Evolutionary conservation across 768 basidiomycete genomes (phyloP).

Genomic region (Naganishia antarctica): DNA sequence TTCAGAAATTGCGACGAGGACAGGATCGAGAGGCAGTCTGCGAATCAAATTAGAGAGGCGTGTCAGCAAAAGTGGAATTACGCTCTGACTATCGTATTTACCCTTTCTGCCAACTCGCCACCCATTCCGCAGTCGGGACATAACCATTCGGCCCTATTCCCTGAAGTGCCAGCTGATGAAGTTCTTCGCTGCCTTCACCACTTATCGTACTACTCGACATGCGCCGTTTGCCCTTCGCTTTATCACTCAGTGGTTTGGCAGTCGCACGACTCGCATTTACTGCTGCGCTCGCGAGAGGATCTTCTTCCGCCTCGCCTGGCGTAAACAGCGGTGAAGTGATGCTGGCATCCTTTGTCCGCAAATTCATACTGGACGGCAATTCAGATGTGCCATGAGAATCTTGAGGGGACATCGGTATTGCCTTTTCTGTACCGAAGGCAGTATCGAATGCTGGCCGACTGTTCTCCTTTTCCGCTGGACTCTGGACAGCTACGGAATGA

Average conservation of each 20-base stretch:
- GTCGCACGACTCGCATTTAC: conserved; percentile 27
- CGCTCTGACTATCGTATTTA: conserved; percentile 45
- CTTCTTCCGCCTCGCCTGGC: conserved; percentile 31
- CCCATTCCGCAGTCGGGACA: conserved; percentile 96
- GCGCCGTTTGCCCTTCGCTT: conserved; percentile 71
- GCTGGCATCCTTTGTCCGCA: background rate
- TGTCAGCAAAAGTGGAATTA: background rate
- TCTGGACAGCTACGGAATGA: background rate
- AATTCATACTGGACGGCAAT: background rate
- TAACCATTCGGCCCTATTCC: conserved; percentile 86
- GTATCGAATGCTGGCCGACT: conserved; percentile 11
- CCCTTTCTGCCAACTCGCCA: conserved; percentile 93
- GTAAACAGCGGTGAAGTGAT: conserved; percentile 31
- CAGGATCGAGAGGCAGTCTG: conserved; percentile 80
- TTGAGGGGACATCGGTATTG: conserved; percentile 2
- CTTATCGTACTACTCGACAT: conserved; percentile 30
- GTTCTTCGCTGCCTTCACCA: conserved; percentile 42
- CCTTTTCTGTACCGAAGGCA: conserved; percentile 19
- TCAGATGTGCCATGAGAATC: conserved; percentile 11
- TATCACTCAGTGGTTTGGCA: conserved; percentile 64
- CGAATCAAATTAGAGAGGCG: background rate
- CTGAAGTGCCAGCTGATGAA: conserved; percentile 63
- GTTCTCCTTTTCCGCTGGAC: background rate
- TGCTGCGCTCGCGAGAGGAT: conserved; percentile 35
- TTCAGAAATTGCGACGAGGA: conserved; percentile 83